These are phyloP conservation scores for Candida khao-thaluensis DNA, from an alignment of 805 yeast genomes.

Conservation along the genomic window DNA sequence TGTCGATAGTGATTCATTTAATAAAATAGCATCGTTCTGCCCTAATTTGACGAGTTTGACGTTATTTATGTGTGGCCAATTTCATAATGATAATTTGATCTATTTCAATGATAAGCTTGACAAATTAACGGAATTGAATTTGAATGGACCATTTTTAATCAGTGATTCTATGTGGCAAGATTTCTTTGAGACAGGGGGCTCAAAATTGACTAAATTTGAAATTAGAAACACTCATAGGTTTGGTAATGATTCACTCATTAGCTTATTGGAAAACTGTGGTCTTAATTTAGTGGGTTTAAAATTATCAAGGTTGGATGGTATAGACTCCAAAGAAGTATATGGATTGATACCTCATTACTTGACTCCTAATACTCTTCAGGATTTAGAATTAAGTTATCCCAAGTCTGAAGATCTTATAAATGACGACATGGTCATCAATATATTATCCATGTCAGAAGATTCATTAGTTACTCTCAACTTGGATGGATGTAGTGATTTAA, in stretches of 20 bases:
- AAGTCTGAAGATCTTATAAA: conserved; percentile 59
- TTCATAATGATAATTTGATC: conserved; percentile 71
- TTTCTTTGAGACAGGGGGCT: conserved; percentile 61
- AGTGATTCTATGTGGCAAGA: conserved; percentile 74
- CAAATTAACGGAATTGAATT: conserved; percentile 51
- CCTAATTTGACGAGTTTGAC: conserved; percentile 68
- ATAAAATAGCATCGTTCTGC: conserved; percentile 72
- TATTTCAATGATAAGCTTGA: conserved; percentile 62
- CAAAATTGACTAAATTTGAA: conserved; percentile 56
- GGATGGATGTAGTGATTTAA: conserved; percentile 71
- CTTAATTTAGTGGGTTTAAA: conserved; percentile 53
- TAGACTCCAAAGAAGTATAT: conserved; percentile 56
- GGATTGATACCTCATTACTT: conserved; percentile 66
- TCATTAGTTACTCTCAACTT: conserved; percentile 56
- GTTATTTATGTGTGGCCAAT: conserved; percentile 89
- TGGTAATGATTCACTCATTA: conserved; percentile 59
- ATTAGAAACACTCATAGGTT: conserved; percentile 83
- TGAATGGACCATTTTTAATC: conserved; percentile 90
- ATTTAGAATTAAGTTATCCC: conserved; percentile 70
- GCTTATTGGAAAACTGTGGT: conserved; percentile 60
- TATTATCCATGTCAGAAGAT: conserved; percentile 62
- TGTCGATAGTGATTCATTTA: conserved; percentile 61
- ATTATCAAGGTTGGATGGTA: conserved; percentile 70
- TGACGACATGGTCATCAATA: conserved; percentile 63
- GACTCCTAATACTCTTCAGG: conserved; percentile 42